Base-by-base conservation (phyloP, 2,329 filamentous ascomycete genomes). In the Penicillium sp. region DNA sequence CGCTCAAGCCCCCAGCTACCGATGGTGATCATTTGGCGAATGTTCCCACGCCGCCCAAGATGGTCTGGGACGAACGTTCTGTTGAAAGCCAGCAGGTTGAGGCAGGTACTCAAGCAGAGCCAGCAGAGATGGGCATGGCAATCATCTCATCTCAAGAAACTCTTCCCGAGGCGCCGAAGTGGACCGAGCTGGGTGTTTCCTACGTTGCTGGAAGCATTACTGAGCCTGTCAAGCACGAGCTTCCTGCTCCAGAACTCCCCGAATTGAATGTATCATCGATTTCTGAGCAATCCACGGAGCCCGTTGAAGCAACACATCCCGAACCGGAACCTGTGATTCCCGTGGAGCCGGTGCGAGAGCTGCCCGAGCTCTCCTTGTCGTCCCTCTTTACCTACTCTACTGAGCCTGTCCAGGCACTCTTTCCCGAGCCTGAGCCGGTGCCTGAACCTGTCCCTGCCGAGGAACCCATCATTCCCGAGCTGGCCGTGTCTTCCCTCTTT, bases 11-110 rank as follows among this genome's bases (percentile, higher is more conserved):
- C 17, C 38, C 41, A 6, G 23, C 46, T 7, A 49, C 37, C 2
- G 54, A 56, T 33, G 51, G 45, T 19, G 65, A 65, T 28, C 53
- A 53, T 13, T 45, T 54, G 37, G 44, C 49, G 23, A 63, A 48
- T 50, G 63, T 61, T 39, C 63, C 49, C 26, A 69, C 66, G 4
- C 64, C 67, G 10, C 65, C 68, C 2, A 67, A 69, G 52, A 68
- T 64, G 43, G 58, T 58, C 8, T 69, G 65, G 62, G 67, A 70
- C 43, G 60, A 64, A 36, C 49, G 53, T 28, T 45, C 45, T 16
- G 29, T 33, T 11, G 47, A 46, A 14, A 33, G 28, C 5, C 44
- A 49, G 27, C 49, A 41, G 28, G 50, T 50, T 20, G 45, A 43
- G 15, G 35, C 42, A 13, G 38, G 43, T 33, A 38, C 50, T n/a